phyloP scores from a whole-genome alignment of 345 rosid genomes.

The Pugionium dolabratum region DNA sequence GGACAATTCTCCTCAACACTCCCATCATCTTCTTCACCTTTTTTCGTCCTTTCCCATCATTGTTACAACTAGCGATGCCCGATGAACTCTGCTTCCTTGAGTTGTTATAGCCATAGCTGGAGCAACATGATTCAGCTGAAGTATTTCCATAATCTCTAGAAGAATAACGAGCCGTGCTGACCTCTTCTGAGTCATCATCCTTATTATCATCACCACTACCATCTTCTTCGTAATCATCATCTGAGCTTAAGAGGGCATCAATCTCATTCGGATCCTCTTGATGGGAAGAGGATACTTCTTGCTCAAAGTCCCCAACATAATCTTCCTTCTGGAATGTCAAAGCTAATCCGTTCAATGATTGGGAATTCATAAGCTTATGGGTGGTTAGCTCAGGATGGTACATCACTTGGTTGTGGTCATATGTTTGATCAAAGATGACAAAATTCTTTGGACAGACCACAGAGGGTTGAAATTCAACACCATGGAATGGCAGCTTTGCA shows the following conservation, averaged over 20 bases:
- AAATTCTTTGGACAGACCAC: slow-evolving; percentile 64
- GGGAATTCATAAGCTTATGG: slow-evolving; percentile 50
- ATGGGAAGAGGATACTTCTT: slow-evolving; percentile 51
- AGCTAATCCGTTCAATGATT: slow-evolving; percentile 48
- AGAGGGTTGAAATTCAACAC: slow-evolving; percentile 73
- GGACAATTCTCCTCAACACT: slow-evolving; percentile 67
- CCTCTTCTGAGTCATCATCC: slow-evolving; percentile 65
- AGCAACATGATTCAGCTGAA: slow-evolving; percentile 64
- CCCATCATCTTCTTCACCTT: slow-evolving; percentile 85
- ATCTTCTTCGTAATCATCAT: slow-evolving; percentile 55
- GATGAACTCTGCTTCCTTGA: slow-evolving; percentile 46
- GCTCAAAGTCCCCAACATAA: slow-evolving; percentile 43
- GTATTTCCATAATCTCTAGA: slow-evolving; percentile 47
- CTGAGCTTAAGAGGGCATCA: slow-evolving; percentile 73
- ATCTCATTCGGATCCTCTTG: slow-evolving; percentile 86
- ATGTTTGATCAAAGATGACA: slow-evolving; percentile 70
- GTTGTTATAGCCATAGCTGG: slow-evolving; percentile 47
- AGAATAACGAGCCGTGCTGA: slow-evolving; percentile 67
- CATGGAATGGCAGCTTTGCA: slow-evolving; percentile 50
- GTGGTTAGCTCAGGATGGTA: slow-evolving; percentile 70
- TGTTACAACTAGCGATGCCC: slow-evolving; percentile 44
- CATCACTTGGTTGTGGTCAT: slow-evolving; percentile 67
- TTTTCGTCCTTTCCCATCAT: slow-evolving; percentile 53
- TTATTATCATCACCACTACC: slow-evolving; percentile 36
- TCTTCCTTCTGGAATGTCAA: slow-evolving; percentile 43